Percentiles rank a stretch among this genome's conserved stretches.
phyloP scores from a whole-genome alignment of 2,329 filamentous ascomycete species.

The Dendryphion nanum region DNA sequence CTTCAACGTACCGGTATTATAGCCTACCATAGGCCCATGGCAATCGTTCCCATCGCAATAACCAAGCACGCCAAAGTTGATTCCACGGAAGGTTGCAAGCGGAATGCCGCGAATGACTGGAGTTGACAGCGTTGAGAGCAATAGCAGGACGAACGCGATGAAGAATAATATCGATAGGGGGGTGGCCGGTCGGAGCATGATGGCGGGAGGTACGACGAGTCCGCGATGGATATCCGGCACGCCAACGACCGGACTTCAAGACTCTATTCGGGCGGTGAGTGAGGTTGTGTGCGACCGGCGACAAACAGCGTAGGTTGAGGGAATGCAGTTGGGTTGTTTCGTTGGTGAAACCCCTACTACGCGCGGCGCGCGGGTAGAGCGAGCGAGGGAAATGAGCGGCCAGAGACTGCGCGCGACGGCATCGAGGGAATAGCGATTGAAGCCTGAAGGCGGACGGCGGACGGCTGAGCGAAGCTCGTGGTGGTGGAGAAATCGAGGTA shows the following conservation, averaged over 20 bases:
- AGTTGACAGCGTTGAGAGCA: slow-evolving; percentile 86
- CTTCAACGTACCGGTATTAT: slow-evolving; percentile 69
- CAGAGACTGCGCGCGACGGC: slow-evolving; percentile 26
- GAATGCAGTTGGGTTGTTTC: background rate
- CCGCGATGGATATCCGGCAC: slow-evolving; percentile 23
- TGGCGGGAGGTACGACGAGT: slow-evolving; percentile 37
- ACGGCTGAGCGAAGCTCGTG: background rate
- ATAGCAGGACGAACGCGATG: slow-evolving; percentile 77
- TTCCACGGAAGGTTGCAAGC: slow-evolving; percentile 71
- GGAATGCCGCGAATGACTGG: slow-evolving; percentile 85
- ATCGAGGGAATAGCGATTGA: too few species aligned
- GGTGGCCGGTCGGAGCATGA: slow-evolving; percentile 88
- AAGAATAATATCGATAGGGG: slow-evolving; percentile 84
- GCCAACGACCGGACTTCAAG: slow-evolving; percentile 29
- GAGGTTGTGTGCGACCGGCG: slow-evolving; percentile 5
- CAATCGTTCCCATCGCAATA: slow-evolving; percentile 70
- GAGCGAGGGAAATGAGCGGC: slow-evolving; percentile 27
- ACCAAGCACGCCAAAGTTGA: slow-evolving; percentile 90
- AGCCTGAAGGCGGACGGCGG: background rate
- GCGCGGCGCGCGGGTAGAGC: slow-evolving; percentile 25
- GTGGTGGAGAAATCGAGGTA: background rate
- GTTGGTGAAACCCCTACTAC: slow-evolving; percentile 18
- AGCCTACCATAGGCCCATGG: slow-evolving; percentile 76
- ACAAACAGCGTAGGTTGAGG: background rate
- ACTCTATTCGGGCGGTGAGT: slow-evolving; percentile 12